These are phyloP conservation scores for Scenedesmus sp. DNA, from an alignment of 163 green algal species.

Conservation along the genomic window DNA sequence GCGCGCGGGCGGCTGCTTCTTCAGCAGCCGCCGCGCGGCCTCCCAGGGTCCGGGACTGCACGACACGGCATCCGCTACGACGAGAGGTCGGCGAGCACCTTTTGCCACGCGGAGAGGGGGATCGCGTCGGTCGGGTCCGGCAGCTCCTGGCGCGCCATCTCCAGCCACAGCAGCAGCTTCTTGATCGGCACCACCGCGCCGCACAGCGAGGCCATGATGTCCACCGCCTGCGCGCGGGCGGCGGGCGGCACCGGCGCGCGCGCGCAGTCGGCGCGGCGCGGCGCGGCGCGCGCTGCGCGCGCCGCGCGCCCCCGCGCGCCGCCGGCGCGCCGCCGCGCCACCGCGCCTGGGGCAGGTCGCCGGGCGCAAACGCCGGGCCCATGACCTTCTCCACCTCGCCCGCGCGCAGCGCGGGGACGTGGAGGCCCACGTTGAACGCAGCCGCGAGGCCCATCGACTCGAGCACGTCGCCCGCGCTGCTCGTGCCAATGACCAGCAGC, in stretches of 20 bases:
- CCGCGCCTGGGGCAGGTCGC: slow-evolving; percentile 14
- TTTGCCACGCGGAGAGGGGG: slow-evolving; percentile 57
- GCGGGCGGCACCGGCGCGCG: not conserved
- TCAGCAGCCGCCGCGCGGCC: too few relatives aligned
- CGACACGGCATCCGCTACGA: too few relatives aligned
- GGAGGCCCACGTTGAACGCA: slow-evolving; percentile 84
- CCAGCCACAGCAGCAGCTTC: slow-evolving; percentile 93
- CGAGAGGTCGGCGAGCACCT: slow-evolving; percentile 67
- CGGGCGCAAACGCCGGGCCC: slow-evolving; percentile 59
- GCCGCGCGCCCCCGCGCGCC: not conserved
- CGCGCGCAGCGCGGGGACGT: slow-evolving; percentile 76
- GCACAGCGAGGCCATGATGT: slow-evolving; percentile 34
- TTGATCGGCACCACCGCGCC: slow-evolving; percentile 89
- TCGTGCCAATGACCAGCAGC: slow-evolving; percentile 89
- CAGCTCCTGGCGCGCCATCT: slow-evolving; percentile 86
- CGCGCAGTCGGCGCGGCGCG: not conserved
- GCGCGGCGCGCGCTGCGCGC: too few relatives aligned
- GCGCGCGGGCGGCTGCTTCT: too few relatives aligned
- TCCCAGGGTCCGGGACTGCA: too few relatives aligned
- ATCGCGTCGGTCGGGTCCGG: slow-evolving; percentile 44
- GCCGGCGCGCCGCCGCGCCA: too few relatives aligned
- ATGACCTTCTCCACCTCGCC: slow-evolving; percentile 79
- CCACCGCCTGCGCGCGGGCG: slow-evolving; percentile 27
- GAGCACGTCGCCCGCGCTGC: slow-evolving; percentile 73
- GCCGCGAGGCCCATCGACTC: slow-evolving; percentile 77